Base-by-base conservation (phyloP, 106 monocot genomes). In the Gastrodia elata region DNA sequence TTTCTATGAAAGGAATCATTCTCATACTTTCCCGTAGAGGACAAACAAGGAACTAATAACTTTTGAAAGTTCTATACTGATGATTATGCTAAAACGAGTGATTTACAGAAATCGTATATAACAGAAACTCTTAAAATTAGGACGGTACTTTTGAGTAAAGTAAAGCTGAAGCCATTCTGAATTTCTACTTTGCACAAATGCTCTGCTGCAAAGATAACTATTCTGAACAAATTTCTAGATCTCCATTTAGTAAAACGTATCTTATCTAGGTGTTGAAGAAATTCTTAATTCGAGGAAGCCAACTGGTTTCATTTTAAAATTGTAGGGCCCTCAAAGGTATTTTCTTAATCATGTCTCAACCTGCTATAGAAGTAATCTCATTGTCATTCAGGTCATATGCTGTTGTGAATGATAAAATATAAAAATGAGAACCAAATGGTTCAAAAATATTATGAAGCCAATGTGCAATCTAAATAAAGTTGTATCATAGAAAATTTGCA, bases 1-100 rank as follows among this genome's bases (percentile, higher is more conserved):
- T 59, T 59, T 59, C 28, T 59, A 59, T 28, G 59, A 59, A 59
- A 59, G 59, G 59, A 59, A 59, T 59, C 8, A 59, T 59, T 59
- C 59, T 28, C 59, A 48, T 48, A 15, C 48, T 18, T 48, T 14
- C 48, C 28, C 27, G 59, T 27, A 27, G 59, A 59, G 59, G 22
- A 59, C 4, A 28, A 59, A 59, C 28, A 59, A 59, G 59, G 28
- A 27, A 25, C 59, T 59, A 22, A 26, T 27, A 59, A 59, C 59
- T 59, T 59, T 59, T 5, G 5, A 10, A 59, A 59, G 59, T 59
- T 48, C 20, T 20, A 48, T 48, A 5, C 59, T 25, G 59, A 18
- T 27, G 59, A 59, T 8, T 59, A 26, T 27, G 11, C 28, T 27
- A 59, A 26, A 26, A 24, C 1, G 27, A 59, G 59, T 1, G 11